Evolutionary conservation across 73 alveolate species (phyloP).

Genomic region (Stentor coeruleus): DNA sequence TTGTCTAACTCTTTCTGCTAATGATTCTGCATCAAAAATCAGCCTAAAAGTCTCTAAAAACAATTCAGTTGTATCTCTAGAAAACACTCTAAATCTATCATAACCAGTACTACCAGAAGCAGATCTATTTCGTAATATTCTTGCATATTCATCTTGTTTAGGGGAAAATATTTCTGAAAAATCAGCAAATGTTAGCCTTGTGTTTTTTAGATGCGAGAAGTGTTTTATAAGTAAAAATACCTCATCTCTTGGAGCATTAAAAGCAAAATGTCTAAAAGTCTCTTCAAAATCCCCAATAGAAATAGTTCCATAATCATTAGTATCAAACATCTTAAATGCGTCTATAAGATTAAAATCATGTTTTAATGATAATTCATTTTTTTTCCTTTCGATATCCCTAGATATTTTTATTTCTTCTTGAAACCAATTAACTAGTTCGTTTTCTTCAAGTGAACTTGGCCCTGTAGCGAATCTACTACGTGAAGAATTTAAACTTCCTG

Average conservation of each 20-base stretch:
- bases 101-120: neutral
- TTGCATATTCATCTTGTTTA: slow-evolving; percentile 32
- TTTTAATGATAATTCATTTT: slow-evolving; percentile 34
- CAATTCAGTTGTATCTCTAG: slow-evolving; percentile 30
- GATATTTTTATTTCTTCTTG: slow-evolving; percentile 32
- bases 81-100: slow-evolving; percentile 34
- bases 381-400: slow-evolving; percentile 41
- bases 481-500: neutral
- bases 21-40: slow-evolving; percentile 30
- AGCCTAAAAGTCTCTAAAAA: slow-evolving; percentile 26
- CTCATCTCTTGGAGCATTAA: slow-evolving; percentile 42
- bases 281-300: slow-evolving; percentile 35
- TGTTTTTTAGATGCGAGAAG: slow-evolving; percentile 35
- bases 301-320: slow-evolving; percentile 33
- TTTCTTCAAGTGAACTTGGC: slow-evolving; percentile 16
- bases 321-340: slow-evolving; percentile 50
- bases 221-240: slow-evolving; percentile 35
- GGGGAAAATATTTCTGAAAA: slow-evolving; percentile 50
- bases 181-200: slow-evolving; percentile 38
- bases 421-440: slow-evolving; percentile 33
- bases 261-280: slow-evolving; percentile 30
- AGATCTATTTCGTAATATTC: slow-evolving; percentile 25
- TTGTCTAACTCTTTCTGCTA: slow-evolving; percentile 36
- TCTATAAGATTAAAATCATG: slow-evolving; percentile 47
- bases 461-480: neutral